Evolutionary conservation across 306 rosid species (phyloP), one percentile per base, ranked within the genome.

Genomic region (Vigna mungo): DNA sequence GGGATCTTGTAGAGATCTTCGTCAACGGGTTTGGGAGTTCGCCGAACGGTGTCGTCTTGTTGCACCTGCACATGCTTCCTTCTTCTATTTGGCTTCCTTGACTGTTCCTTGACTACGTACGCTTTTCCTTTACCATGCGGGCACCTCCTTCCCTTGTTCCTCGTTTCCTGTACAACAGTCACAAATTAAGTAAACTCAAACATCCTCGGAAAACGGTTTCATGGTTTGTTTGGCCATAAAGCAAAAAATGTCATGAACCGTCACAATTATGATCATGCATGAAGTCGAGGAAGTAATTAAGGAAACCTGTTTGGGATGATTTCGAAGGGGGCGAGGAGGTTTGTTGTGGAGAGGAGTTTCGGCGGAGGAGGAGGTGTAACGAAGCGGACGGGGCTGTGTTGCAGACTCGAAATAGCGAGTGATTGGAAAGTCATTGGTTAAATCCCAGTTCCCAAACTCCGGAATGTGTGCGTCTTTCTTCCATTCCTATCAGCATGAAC

Each of bases 1-100:
- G 97, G 92, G 69, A 92, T 92, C 77, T 87, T 86, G 78, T 92
- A 92, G 81, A 92, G 96, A 81, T 92, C 97, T 59, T 92, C 93
- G 32, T 92, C 97, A 0, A 90, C 88, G 1, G 96, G 90, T 53
- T 88, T 92, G 0, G 93, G 88, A n/a, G 61, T 58, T 53, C 65
- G 75, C 25, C 81, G 34, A 54, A 62, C 84, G 81, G 78, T 51
- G 83, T 77, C 84, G 75, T 68, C 5, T 17, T 52, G 39, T 2
- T 56, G 52, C 37, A 59, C n/a, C 66, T 43, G 67, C 21, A 9
- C 0, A 3, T 54, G 60, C 18, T 41, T 32, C 70, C 66, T 71
- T 4, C 17, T 39, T 32, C 53, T 74, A 6, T 8, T 52, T 58
- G 77, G 56, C 69, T 83, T 66, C 53, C 36, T 65, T 5, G 16